Evolutionary conservation across 352 stramenopile genomes (phyloP).

Genomic region (Pythium utonaiense): DNA sequence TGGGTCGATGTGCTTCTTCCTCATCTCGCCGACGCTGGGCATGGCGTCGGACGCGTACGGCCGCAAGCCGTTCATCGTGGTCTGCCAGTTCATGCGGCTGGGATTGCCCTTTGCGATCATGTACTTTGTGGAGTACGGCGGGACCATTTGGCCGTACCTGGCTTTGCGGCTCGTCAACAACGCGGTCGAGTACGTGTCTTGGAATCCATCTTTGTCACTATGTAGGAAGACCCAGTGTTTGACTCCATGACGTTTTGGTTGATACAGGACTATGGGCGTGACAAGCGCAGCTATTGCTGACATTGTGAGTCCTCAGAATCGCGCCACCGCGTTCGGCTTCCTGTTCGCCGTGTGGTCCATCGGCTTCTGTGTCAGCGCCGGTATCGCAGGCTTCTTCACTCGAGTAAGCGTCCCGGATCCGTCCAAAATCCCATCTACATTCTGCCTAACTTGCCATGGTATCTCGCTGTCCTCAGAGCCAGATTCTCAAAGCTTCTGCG

Average conservation of each 20-base stretch:
- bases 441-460: not conserved
- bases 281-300: slow-evolving; percentile 62
- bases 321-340: slow-evolving; percentile 57
- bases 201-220: no score
- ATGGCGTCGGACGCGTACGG: slow-evolving; percentile 74
- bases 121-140: slow-evolving; percentile 54
- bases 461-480: slow-evolving; percentile 24
- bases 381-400: slow-evolving; percentile 50
- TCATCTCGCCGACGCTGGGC: slow-evolving; percentile 70
- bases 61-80: slow-evolving; percentile 78
- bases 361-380: slow-evolving; percentile 52
- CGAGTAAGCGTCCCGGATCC: no score
- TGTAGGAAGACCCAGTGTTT: not conserved
- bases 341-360: slow-evolving; percentile 56
- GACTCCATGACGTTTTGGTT: no score
- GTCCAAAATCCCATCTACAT: no score
- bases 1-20: slow-evolving; percentile 56
- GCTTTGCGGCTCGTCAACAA: slow-evolving; percentile 51
- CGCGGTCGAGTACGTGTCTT: slow-evolving; percentile 42
- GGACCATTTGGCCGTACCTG: slow-evolving; percentile 65
- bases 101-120: slow-evolving; percentile 66
- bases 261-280: slow-evolving; percentile 48
- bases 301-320: slow-evolving; percentile 50
- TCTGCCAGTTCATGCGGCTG: slow-evolving; percentile 56
- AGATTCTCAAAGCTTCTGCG: slow-evolving; percentile 44